Percentiles rank a stretch among this genome's conserved stretches.
phyloP scores from a whole-genome alignment of 1,284 basidiomycete genomes.

The Psilocybe mexicana region DNA sequence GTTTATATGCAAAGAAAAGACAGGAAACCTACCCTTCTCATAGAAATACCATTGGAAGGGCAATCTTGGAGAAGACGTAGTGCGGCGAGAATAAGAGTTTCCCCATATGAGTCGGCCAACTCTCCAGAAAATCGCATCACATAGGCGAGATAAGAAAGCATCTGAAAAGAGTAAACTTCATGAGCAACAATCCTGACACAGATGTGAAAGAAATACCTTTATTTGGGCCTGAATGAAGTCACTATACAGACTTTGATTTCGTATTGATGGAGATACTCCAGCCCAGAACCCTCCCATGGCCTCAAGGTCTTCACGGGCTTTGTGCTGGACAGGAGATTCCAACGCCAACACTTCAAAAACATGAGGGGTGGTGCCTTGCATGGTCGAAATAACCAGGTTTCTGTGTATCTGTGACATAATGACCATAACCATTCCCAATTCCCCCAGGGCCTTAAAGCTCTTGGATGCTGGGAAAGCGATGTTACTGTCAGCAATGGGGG shows the following conservation, averaged over 20 bases:
- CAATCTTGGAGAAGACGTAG: slow-evolving; percentile 93
- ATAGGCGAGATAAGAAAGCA: slow-evolving; percentile 93
- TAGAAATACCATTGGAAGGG: slow-evolving; percentile 82
- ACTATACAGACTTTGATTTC: slow-evolving; percentile 78
- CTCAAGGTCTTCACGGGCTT: slow-evolving; percentile 80
- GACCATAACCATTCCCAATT: slow-evolving; percentile 93
- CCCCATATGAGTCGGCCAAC: slow-evolving; percentile 77
- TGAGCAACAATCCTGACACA: neutral
- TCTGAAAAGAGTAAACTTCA: slow-evolving; percentile 43
- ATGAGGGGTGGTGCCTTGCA: slow-evolving; percentile 75
- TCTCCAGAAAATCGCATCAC: slow-evolving; percentile 77
- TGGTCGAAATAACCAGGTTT: slow-evolving; percentile 64
- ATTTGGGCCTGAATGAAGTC: slow-evolving; percentile 94
- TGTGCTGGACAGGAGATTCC: slow-evolving; percentile 87
- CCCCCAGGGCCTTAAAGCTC: slow-evolving; percentile 94
- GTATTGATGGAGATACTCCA: slow-evolving; percentile 79
- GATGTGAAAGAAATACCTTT: slow-evolving; percentile 64
- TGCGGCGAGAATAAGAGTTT: slow-evolving; percentile 80
- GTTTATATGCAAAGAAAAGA: neutral
- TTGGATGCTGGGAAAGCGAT: slow-evolving; percentile 68
- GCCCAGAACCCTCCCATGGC: slow-evolving; percentile 83
- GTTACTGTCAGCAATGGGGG: slow-evolving; percentile 54
- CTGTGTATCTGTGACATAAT: slow-evolving; percentile 87
- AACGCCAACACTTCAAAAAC: slow-evolving; percentile 77
- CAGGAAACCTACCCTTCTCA: slow-evolving; percentile 58